A percentile compares a stretch with the other conserved stretches of the same genome.
These are phyloP conservation scores for Aspergillus uvarum DNA, from an alignment of 2,329 filamentous ascomycete species.

Conservation along the genomic window DNA sequence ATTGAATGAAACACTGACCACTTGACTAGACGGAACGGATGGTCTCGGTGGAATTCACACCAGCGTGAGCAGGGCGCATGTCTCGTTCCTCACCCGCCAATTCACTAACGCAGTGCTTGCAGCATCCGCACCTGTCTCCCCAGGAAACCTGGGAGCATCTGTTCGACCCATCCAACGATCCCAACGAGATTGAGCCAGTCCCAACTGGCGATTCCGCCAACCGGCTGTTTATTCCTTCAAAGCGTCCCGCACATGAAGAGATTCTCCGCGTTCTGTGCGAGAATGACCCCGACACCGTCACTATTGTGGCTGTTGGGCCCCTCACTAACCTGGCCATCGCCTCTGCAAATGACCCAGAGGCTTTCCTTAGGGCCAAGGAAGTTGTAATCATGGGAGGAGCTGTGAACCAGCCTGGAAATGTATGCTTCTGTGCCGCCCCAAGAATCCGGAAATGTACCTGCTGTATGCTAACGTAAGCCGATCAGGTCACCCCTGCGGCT, in stretches of 20 bases:
- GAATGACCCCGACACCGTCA: slow-evolving; percentile 79
- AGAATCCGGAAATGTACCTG: not conserved
- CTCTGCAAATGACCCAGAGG: slow-evolving; percentile 81
- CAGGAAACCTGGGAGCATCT: slow-evolving; percentile 71
- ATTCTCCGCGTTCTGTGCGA: slow-evolving; percentile 83
- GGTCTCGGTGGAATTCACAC: slow-evolving; percentile 73
- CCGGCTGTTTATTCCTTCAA: slow-evolving; percentile 72
- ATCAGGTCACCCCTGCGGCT: slow-evolving; percentile 67
- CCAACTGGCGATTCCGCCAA: slow-evolving; percentile 35
- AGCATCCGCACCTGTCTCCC: slow-evolving; percentile 72
- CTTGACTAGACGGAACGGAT: slow-evolving; percentile 65
- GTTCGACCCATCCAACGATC: slow-evolving; percentile 54
- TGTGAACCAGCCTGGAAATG: slow-evolving; percentile 76
- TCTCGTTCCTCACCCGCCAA: not conserved
- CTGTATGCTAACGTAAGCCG: not conserved
- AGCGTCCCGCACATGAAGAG: slow-evolving; percentile 72
- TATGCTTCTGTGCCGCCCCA: slow-evolving; percentile 45
- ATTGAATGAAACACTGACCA: not conserved
- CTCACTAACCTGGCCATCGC: slow-evolving; percentile 92
- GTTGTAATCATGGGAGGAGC: slow-evolving; percentile 94
- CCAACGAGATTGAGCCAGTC: slow-evolving; percentile 51
- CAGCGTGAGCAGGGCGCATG: slow-evolving; percentile 34
- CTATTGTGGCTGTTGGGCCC: slow-evolving; percentile 86
- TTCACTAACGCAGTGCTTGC: slow-evolving; percentile 19
- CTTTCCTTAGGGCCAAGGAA: slow-evolving; percentile 85